A percentile compares a stretch with the other conserved stretches of the same genome.
phyloP scores from a whole-genome alignment of 768 basidiomycete species.

The Leccinum subtestaceum region DNA sequence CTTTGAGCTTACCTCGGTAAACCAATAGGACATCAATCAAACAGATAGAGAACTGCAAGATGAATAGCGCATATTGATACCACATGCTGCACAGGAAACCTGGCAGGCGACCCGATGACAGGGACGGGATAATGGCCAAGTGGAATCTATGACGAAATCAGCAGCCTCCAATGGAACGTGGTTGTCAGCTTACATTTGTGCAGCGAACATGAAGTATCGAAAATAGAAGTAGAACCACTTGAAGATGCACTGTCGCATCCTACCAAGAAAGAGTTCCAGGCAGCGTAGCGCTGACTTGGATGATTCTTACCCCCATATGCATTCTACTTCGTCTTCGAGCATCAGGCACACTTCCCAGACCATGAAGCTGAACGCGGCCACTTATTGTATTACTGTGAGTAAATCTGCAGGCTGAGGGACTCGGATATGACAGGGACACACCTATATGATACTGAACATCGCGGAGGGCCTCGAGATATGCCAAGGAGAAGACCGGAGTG shows the following conservation, averaged over 20 bases:
- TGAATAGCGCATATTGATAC: slow-evolving; percentile 6
- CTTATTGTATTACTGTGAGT: slow-evolving; percentile 10
- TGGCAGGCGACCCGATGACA: slow-evolving; percentile 10
- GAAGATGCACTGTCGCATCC: slow-evolving; percentile 7
- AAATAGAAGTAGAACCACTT: slow-evolving; percentile 22
- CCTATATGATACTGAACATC: slow-evolving; percentile 10
- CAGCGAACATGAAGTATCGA: slow-evolving; percentile 14
- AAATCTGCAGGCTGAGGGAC: not conserved
- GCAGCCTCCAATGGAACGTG: not conserved
- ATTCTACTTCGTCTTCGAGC: slow-evolving; percentile 24
- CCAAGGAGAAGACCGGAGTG: slow-evolving; percentile 1
- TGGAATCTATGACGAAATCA: slow-evolving; percentile 10
- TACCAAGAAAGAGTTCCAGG: not conserved
- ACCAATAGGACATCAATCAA: slow-evolving; percentile 24
- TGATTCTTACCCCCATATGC: slow-evolving; percentile 30
- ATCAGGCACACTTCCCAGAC: slow-evolving; percentile 30
- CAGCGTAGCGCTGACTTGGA: too few species aligned
- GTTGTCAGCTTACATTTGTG: slow-evolving; percentile 9
- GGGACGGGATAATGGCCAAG: not conserved
- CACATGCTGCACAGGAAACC: slow-evolving; percentile 7
- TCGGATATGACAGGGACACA: not conserved
- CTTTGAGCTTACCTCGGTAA: slow-evolving; percentile 19
- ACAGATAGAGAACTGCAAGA: slow-evolving; percentile 9
- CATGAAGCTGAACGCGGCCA: slow-evolving; percentile 25
- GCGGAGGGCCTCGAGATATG: slow-evolving; percentile 5